Conservation (phyloP, 257 asterid species). For the Nicotiana attenuata region DNA sequence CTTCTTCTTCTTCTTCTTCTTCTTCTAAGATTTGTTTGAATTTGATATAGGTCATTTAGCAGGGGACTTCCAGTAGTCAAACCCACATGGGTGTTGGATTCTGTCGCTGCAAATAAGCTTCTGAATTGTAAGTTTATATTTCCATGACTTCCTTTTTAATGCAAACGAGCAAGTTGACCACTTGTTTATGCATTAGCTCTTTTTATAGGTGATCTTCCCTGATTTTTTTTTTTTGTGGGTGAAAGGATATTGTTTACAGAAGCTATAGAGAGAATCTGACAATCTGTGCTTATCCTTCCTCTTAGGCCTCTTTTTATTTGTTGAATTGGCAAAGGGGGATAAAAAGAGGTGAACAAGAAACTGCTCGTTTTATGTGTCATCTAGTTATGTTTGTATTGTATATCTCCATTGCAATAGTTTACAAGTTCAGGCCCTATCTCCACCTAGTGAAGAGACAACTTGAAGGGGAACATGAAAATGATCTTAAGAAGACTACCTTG, state of each 20-base stretch:
- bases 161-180: background rate
- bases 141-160: background rate
- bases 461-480: background rate
- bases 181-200: background rate
- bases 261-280: background rate
- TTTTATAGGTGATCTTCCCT: background rate
- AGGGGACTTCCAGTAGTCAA: slow-evolving; percentile 94
- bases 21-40: background rate
- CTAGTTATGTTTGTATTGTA: background rate
- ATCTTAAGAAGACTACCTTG: background rate
- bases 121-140: slow-evolving; percentile 62
- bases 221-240: background rate
- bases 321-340: background rate
- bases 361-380: background rate
- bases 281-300: background rate
- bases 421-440: background rate
- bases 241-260: background rate
- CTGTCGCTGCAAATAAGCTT: slow-evolving; percentile 75
- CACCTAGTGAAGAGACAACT: background rate
- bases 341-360: background rate
- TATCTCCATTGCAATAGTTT: background rate
- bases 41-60: slow-evolving; percentile 73
- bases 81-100: slow-evolving; percentile 89
- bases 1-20: no score
- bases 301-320: background rate